These are phyloP conservation scores for Alloascoidea hylecoeti DNA, from an alignment of 805 yeast genomes.

Conservation along the genomic window DNA sequence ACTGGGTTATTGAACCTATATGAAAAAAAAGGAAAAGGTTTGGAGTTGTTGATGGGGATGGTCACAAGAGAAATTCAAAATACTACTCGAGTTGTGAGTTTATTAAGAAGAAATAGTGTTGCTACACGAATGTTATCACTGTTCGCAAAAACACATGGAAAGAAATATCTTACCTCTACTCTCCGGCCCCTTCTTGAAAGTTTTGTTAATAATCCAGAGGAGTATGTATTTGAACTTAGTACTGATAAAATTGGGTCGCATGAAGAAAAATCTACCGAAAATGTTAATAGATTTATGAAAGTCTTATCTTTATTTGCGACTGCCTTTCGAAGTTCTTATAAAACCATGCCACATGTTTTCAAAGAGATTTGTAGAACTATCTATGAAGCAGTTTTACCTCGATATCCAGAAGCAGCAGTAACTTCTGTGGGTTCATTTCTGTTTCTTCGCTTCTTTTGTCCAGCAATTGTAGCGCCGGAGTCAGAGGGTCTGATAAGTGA, in stretches of 20 bases:
- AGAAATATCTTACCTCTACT: constrained; percentile 35
- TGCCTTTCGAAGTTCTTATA: constrained; percentile 33
- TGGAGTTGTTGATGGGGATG: constrained; percentile 32
- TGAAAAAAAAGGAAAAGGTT: constrained; percentile 20
- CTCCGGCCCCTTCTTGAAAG: constrained; percentile 44
- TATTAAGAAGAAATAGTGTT: constrained; percentile 68
- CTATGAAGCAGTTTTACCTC: constrained; percentile 33
- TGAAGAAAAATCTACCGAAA: constrained; percentile 19
- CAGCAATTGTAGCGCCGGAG: constrained; percentile 76
- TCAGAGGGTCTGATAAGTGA: constrained; percentile 16
- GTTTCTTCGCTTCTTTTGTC: constrained; percentile 62
- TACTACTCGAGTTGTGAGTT: constrained; percentile 52
- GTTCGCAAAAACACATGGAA: constrained; percentile 59
- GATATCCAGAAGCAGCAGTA: constrained; percentile 47
- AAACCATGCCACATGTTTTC: constrained; percentile 45
- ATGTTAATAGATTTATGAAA: constrained; percentile 33
- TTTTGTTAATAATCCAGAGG: constrained; percentile 28
- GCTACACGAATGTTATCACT: constrained; percentile 67
- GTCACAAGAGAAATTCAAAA: constrained; percentile 47
- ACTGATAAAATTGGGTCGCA: constrained; percentile 28
- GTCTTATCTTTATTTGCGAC: constrained; percentile 43
- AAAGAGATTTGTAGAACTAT: constrained; percentile 50
- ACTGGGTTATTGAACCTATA: constrained; percentile 47
- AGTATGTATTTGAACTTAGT: constrained; percentile 38
- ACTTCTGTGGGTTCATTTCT: constrained; percentile 72